Evolutionary conservation across 2,329 filamentous ascomycete species (phyloP), one percentile per base, ranked within the genome.

Genomic region (Cytospora leucostoma): DNA sequence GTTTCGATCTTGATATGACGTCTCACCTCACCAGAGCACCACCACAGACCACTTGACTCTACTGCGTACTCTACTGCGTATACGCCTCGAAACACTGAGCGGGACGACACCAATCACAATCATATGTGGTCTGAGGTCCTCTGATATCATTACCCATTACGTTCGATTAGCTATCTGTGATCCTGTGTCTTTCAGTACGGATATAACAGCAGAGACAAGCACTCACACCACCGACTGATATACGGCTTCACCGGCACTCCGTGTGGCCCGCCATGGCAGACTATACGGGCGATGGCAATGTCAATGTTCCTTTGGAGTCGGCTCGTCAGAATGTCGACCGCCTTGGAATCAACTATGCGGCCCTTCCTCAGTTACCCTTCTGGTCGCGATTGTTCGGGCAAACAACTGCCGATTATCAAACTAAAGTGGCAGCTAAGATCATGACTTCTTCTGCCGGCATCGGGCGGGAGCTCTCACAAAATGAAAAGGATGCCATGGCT

Each of bases 401-500:
- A n/a, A 33, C 56, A 4, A 11, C 54, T 33, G 38, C 60, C 1
- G 34, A 52, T 17, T 37, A 60, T 40, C 60, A 52, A 40, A 38
- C 56, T 7, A 37, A 44, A 37, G 51, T 58, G 38, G 63, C 65
- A 10, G 49, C 37, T 34, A 60, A 62, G 50, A n/a, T 65, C 11
- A 65, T 65, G 63, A 37, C 56, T 12, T 33, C 59, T 15, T 60
- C 63, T 5, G 56, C 56, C 19, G 27, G 38, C 32, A 49, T 56
- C 4, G 59, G 57, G 32, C 49, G 62, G 55, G 59, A 59, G 40
- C 64, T 75, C 51, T 71, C 68, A 11, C 67, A 69, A 32, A 7
- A 50, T 17, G 74, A 76, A 61, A 67, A 70, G 32, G 68, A 72
- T 54, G 70, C 68, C 54, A 60, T 74, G 35, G 65, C 66, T 5